These are phyloP conservation scores for Paramecium sexaurelia DNA, from an alignment of 73 alveolate species.

Conservation along the genomic window DNA sequence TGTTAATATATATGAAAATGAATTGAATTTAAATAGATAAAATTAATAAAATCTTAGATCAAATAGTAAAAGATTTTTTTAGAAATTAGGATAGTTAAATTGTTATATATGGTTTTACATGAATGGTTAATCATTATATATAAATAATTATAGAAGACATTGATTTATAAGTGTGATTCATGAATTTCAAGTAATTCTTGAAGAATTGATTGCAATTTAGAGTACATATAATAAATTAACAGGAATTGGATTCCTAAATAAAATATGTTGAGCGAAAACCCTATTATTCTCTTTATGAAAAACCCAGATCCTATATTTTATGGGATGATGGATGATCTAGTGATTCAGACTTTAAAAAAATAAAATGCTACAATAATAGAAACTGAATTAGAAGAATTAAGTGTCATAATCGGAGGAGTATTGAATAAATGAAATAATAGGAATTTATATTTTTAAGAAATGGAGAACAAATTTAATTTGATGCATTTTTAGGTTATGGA, in stretches of 20 bases:
- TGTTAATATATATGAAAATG: no score
- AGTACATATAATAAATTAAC: background rate
- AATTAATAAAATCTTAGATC: no score
- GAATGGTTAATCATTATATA: background rate
- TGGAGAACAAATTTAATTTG: constrained; percentile 9
- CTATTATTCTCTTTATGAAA: background rate
- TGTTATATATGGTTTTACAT: background rate
- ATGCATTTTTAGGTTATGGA: constrained; percentile 35
- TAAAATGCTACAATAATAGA: background rate
- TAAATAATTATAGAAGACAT: background rate
- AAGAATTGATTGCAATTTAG: background rate
- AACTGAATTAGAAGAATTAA: background rate
- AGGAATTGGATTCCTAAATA: background rate
- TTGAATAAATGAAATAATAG: background rate
- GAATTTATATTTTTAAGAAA: background rate
- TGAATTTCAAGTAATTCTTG: background rate
- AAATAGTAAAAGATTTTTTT: no score
- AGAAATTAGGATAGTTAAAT: background rate
- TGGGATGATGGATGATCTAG: background rate
- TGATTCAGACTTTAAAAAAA: background rate
- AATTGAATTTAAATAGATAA: no score
- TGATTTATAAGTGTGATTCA: background rate
- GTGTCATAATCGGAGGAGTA: background rate
- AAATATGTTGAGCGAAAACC: background rate
- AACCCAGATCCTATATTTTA: constrained; percentile 51